Evolutionary conservation across 2,329 filamentous ascomycete species (phyloP).

Genomic region (Hypoxylon sp.): DNA sequence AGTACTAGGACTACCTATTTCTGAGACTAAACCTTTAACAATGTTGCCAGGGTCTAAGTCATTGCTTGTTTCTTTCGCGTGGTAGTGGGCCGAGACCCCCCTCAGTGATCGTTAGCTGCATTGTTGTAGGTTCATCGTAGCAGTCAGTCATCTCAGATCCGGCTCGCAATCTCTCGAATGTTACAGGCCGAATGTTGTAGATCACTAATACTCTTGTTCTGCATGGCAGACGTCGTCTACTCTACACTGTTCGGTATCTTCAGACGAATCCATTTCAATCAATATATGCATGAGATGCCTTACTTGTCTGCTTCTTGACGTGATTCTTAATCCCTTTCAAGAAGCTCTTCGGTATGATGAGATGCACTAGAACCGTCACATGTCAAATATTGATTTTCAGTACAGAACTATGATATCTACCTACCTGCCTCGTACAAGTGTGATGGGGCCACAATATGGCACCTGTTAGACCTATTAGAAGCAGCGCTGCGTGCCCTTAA

Average conservation of each 20-base stretch:
- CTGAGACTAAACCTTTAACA: constrained; percentile 28
- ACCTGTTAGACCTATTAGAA: constrained; percentile 25
- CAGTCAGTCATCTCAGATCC: constrained; percentile 21
- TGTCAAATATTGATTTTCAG: constrained; percentile 17
- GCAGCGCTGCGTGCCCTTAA: constrained; percentile 14
- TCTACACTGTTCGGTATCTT: too few species aligned
- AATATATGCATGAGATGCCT: too few species aligned
- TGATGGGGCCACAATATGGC: constrained; percentile 22
- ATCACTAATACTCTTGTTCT: background rate
- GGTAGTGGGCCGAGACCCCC: constrained; percentile 26
- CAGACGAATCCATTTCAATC: background rate
- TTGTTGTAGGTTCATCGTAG: constrained; percentile 24
- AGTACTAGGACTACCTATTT: constrained; percentile 17
- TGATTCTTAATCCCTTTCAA: too few species aligned
- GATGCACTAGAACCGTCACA: constrained; percentile 24
- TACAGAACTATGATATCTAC: constrained; percentile 12
- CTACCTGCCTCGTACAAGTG: constrained; percentile 16
- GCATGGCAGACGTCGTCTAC: too few species aligned
- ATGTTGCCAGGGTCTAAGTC: constrained; percentile 23
- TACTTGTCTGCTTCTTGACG: too few species aligned
- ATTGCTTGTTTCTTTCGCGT: constrained; percentile 28
- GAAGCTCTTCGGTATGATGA: constrained; percentile 13
- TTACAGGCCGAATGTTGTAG: background rate
- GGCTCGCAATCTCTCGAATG: constrained; percentile 25
- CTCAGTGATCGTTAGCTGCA: constrained; percentile 28